These are phyloP conservation scores for Alternaria postmessia DNA, from an alignment of 2,329 filamentous ascomycete genomes.

Conservation along the genomic window DNA sequence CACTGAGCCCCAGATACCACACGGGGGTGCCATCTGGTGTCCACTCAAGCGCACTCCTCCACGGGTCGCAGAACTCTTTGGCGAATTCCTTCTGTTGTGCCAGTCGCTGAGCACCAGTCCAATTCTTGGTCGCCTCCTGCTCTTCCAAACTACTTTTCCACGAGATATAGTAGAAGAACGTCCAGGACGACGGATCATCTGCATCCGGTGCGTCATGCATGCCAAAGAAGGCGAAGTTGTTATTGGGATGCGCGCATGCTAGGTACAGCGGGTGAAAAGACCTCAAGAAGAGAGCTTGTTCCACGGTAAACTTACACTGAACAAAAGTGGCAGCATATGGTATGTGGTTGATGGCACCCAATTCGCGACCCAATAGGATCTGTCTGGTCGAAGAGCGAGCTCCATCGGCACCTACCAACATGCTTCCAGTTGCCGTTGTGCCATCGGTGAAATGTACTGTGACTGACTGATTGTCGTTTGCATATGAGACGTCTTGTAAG, in stretches of 20 bases:
- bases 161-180: constrained; percentile 60
- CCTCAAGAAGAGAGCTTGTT: constrained; percentile 56
- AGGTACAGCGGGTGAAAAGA: constrained; percentile 57
- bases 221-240: constrained; percentile 58
- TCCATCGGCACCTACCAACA: constrained; percentile 51
- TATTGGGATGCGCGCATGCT: constrained; percentile 54
- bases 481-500: constrained; percentile 46
- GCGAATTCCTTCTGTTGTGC: constrained; percentile 53
- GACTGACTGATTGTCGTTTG: constrained; percentile 41
- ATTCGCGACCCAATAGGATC: constrained; percentile 38
- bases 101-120: constrained; percentile 49
- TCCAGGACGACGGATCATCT: constrained; percentile 53
- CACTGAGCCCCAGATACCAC: constrained; percentile 47
- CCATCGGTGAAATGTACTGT: constrained; percentile 49
- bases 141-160: constrained; percentile 53
- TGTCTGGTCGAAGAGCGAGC: constrained; percentile 42
- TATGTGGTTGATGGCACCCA: constrained; percentile 48
- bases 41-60: constrained; percentile 52
- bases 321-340: constrained; percentile 58
- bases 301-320: constrained; percentile 52
- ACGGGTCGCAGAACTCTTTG: constrained; percentile 54
- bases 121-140: constrained; percentile 50
- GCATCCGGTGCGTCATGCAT: constrained; percentile 53
- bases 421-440: constrained; percentile 36
- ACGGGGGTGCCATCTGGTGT: constrained; percentile 42